Percentiles rank a stretch among this genome's conserved stretches.
Evolutionary conservation across 2,329 filamentous ascomycete species (phyloP).

Genomic region (Aspergillus terreus): DNA sequence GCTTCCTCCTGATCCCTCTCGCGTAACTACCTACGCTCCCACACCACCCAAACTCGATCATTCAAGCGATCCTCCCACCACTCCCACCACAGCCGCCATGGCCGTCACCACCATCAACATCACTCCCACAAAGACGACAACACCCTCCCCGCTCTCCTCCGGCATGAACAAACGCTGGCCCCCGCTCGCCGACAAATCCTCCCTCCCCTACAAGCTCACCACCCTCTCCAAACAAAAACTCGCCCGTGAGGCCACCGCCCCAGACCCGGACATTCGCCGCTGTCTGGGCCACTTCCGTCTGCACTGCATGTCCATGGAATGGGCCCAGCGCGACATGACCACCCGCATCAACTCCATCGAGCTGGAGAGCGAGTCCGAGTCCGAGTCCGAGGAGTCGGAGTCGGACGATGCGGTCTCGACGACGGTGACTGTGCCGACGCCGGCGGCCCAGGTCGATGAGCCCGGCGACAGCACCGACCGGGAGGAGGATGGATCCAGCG

Average conservation of each 20-base stretch:
- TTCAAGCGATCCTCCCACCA: neutral
- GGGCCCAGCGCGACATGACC: conserved; percentile 34
- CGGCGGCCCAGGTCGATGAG: neutral
- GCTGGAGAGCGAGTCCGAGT: conserved; percentile 27
- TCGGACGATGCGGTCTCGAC: conserved; percentile 2
- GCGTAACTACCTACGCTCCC: neutral
- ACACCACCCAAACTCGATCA: neutral
- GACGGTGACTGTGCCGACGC: neutral
- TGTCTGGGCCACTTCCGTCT: conserved; percentile 33
- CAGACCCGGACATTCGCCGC: conserved; percentile 32
- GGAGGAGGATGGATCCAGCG: conserved; percentile 9
- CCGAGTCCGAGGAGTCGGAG: conserved; percentile 23
- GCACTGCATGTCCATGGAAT: conserved; percentile 30
- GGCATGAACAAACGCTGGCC: conserved; percentile 33
- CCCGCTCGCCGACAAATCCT: conserved; percentile 32
- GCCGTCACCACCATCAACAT: conserved; percentile 19
- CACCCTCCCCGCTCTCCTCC: conserved; percentile 20
- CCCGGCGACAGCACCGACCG: conserved; percentile 1
- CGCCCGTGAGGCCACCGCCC: conserved; percentile 32
- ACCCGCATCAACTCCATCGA: conserved; percentile 34
- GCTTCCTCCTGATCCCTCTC: neutral
- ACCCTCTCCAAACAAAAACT: conserved; percentile 34
- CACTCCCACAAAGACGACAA: conserved; percentile 13
- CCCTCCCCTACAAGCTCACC: conserved; percentile 34
- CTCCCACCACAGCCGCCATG: conserved; percentile 15